phyloP scores from a whole-genome alignment of 306 rosid species.

The Gynostemma pentaphyllum region DNA sequence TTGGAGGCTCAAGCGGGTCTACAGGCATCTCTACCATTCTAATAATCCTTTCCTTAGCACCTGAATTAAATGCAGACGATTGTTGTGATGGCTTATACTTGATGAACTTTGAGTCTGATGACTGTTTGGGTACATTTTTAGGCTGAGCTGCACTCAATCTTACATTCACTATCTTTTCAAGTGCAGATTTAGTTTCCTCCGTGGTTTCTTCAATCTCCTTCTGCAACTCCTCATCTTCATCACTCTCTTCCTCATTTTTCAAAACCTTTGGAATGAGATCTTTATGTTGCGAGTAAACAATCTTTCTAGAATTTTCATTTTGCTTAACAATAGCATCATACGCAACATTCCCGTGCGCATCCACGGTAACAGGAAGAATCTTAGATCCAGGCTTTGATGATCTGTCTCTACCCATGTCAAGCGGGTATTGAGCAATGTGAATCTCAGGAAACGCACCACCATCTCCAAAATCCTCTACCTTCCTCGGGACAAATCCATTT shows the following conservation, averaged over 20 bases:
- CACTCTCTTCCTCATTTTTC: slow-evolving; percentile 35
- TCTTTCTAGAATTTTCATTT: slow-evolving; percentile 69
- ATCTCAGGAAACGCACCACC: slow-evolving; percentile 93
- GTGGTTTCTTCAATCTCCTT: slow-evolving; percentile 66
- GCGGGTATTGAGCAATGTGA: slow-evolving; percentile 83
- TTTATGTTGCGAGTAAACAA: slow-evolving; percentile 66
- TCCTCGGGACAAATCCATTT: slow-evolving; percentile 72
- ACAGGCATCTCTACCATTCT: slow-evolving; percentile 91
- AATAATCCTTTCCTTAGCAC: slow-evolving; percentile 80
- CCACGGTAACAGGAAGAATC: slow-evolving; percentile 71
- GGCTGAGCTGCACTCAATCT: slow-evolving; percentile 82
- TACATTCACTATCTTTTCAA: slow-evolving; percentile 79
- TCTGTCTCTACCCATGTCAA: slow-evolving; percentile 69
- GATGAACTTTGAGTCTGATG: slow-evolving; percentile 55
- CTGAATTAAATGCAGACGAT: slow-evolving; percentile 67
- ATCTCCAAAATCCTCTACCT: slow-evolving; percentile 71
- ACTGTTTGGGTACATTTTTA: slow-evolving; percentile 64
- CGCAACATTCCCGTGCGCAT: slow-evolving; percentile 69
- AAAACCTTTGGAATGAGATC: slow-evolving; percentile 62
- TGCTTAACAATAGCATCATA: slow-evolving; percentile 83
- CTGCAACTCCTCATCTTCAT: slow-evolving; percentile 43
- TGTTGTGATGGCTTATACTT: slow-evolving; percentile 88
- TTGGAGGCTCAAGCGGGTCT: slow-evolving; percentile 89
- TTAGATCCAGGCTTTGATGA: slow-evolving; percentile 44
- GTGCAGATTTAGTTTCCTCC: slow-evolving; percentile 67